These are phyloP conservation scores for Globisporangium spiculum DNA, from an alignment of 352 stramenopile species.

Conservation along the genomic window DNA sequence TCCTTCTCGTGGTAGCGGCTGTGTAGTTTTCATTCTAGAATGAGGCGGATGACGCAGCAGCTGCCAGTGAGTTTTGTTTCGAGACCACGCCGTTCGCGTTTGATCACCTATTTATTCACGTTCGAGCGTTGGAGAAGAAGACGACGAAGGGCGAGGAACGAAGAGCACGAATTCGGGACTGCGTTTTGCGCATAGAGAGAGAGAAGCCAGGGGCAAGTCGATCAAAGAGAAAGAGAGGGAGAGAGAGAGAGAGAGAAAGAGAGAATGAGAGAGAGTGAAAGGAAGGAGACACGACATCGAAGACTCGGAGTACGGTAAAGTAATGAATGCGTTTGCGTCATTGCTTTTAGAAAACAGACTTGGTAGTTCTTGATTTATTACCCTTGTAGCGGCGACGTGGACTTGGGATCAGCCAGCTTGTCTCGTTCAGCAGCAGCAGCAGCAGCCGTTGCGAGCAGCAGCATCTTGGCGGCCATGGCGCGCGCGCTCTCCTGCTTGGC, in stretches of 20 bases:
- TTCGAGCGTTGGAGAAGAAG: slow-evolving; percentile 1
- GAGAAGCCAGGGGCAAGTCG: not conserved
- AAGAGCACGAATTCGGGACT: not conserved
- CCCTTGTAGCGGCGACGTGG: not conserved
- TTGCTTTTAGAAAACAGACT: not conserved
- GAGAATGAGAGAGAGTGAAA: not conserved
- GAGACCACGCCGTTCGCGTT: not conserved
- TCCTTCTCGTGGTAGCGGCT: not conserved
- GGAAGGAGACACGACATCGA: not conserved
- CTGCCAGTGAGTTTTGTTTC: not conserved
- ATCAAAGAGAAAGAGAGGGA: not conserved
- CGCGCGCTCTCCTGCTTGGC: slow-evolving; percentile 71
- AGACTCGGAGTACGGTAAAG: not conserved
- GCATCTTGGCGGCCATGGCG: slow-evolving; percentile 44
- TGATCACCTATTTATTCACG: slow-evolving; percentile 19
- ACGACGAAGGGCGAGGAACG: not conserved
- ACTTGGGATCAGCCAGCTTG: not conserved
- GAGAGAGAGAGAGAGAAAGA: not conserved
- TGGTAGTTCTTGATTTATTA: not conserved
- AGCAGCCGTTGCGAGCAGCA: slow-evolving; percentile 1
- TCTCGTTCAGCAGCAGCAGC: not conserved
- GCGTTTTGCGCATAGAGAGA: slow-evolving; percentile 1
- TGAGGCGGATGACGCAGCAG: not conserved
- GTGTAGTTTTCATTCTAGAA: not conserved
- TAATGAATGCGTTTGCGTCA: slow-evolving; percentile 4